A percentile compares a stretch with the other conserved stretches of the same genome.
These are phyloP conservation scores for Paspalum notatum DNA, from an alignment of 176 grass and related monocot species.

Conservation along the genomic window DNA sequence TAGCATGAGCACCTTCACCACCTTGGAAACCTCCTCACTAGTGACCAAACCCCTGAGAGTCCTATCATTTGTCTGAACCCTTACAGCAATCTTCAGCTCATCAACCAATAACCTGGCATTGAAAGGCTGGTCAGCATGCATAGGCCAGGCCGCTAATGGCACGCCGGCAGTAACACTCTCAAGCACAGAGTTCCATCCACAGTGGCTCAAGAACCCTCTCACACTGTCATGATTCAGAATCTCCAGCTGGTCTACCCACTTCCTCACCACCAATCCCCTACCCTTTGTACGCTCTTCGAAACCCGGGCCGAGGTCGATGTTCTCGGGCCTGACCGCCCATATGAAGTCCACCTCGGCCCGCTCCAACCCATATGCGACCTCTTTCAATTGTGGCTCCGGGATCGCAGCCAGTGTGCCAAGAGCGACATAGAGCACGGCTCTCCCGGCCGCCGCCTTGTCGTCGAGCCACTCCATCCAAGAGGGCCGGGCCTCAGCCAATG, in stretches of 20 bases:
- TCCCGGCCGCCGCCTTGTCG: conserved; percentile 24
- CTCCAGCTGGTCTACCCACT: conserved; percentile 65
- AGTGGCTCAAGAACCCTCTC: conserved; percentile 64
- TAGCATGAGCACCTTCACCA: conserved; percentile 35
- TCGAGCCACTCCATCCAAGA: conserved; percentile 57
- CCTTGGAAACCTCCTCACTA: conserved; percentile 40
- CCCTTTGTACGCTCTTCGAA: conserved; percentile 44
- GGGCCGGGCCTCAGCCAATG: not conserved
- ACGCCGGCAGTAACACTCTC: conserved; percentile 48
- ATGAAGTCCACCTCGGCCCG: conserved; percentile 50
- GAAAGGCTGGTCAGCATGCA: conserved; percentile 55
- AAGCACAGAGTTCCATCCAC: conserved; percentile 77
- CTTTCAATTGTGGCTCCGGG: conserved; percentile 41
- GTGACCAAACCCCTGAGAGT: conserved; percentile 46
- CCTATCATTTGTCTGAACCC: conserved; percentile 40
- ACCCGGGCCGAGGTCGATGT: conserved; percentile 16
- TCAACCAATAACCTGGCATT: conserved; percentile 56
- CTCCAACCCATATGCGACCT: conserved; percentile 50
- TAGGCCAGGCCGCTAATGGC: conserved; percentile 63
- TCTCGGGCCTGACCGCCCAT: conserved; percentile 48
- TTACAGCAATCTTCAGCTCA: conserved; percentile 55
- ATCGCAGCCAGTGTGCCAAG: conserved; percentile 50
- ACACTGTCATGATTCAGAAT: conserved; percentile 48
- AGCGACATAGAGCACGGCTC: conserved; percentile 57
- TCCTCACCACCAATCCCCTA: conserved; percentile 46